Base-by-base conservation (phyloP, 805 yeast genomes). In the Kodamaea kakaduensis region DNA sequence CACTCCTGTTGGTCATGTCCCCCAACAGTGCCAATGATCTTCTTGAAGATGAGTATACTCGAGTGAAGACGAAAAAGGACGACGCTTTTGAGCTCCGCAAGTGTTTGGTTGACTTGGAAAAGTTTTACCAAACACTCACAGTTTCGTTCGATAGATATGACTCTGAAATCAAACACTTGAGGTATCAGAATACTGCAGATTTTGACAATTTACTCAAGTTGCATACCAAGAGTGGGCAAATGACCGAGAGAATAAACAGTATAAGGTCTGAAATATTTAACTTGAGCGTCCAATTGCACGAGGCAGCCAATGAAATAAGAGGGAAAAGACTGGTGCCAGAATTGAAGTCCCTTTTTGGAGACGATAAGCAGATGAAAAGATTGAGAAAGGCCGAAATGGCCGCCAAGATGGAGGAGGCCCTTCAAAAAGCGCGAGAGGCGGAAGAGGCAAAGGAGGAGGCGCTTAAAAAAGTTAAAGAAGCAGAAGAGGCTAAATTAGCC, bases 61-160 rank as follows among this genome's bases (percentile, higher is more conserved):
- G 22, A 7, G 22, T 19, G 28, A 31, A 23, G 22, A 12, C 20
- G 23, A 9, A n/a, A 24, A 12, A 25, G 9, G 26, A 10, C 4
- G 38, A 35, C 17, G 21, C 33, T 5, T 40, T 38, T 17, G 39
- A 40, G 18, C 36, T 43, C 25, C 29, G 35, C 10, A 30, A 34
- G 19, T 37, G 40, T 10, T 37, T 43, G 30, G 39, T 36, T 2
- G 44, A 40, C n/a, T 33, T 43, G 19, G 43, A 40, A 28, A 21
- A 18, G 7, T 40, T 38, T 31, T 37, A 43, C 30, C 32, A 10
- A 10, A 18, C 18, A 14, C 34, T 43, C 16, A 32, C 35, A 8
- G 23, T 22, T 25, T 38, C 32, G 38, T 43, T 43, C 21, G 29
- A 37, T 9, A 6, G 18, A 19, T 40, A 35, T 24, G 44, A 37